phyloP scores from a whole-genome alignment of 495 filamentous ascomycete species.

The Daldinia concentrica region DNA sequence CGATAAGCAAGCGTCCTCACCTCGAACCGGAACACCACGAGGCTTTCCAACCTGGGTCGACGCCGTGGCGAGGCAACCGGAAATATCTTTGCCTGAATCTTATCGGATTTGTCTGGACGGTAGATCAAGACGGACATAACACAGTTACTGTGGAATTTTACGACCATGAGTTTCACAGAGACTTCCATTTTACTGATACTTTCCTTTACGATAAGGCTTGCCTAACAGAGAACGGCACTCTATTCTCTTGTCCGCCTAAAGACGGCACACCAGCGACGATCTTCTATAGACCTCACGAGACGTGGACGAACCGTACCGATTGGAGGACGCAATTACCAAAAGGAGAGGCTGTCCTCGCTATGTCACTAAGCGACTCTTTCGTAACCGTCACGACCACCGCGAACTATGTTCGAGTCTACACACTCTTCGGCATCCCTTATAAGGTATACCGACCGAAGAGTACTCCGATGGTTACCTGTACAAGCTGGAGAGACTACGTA shows the following conservation, averaged over 20 bases:
- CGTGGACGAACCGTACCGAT: slow-evolving; percentile 89
- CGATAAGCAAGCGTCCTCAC: slow-evolving; percentile 55
- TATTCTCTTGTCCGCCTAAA: slow-evolving; percentile 84
- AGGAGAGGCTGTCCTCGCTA: slow-evolving; percentile 81
- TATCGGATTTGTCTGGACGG: slow-evolving; percentile 94
- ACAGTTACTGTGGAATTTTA: slow-evolving; percentile 98
- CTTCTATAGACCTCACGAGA: slow-evolving; percentile 97
- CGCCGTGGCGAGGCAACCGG: slow-evolving; percentile 92
- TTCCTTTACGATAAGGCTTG: slow-evolving; percentile 97
- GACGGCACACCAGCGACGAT: slow-evolving; percentile 77
- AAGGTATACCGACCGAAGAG: slow-evolving; percentile 91
- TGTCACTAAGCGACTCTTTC: slow-evolving; percentile 92
- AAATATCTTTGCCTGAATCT: slow-evolving; percentile 94
- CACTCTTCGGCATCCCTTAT: slow-evolving; percentile 88
- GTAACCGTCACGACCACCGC: slow-evolving; percentile 84
- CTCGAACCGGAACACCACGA: slow-evolving; percentile 77
- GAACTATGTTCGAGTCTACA: slow-evolving; percentile 91
- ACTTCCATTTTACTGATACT: slow-evolving; percentile 97
- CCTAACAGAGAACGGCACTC: slow-evolving; percentile 78
- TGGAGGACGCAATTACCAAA: slow-evolving; percentile 87
- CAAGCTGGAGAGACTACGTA: slow-evolving; percentile 92
- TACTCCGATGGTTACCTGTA: slow-evolving; percentile 87
- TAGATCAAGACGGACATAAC: slow-evolving; percentile 92
- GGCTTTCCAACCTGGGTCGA: slow-evolving; percentile 91
- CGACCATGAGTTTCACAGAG: slow-evolving; percentile 86